phyloP scores from a whole-genome alignment of 768 basidiomycete species.

The Russula sp. region DNA sequence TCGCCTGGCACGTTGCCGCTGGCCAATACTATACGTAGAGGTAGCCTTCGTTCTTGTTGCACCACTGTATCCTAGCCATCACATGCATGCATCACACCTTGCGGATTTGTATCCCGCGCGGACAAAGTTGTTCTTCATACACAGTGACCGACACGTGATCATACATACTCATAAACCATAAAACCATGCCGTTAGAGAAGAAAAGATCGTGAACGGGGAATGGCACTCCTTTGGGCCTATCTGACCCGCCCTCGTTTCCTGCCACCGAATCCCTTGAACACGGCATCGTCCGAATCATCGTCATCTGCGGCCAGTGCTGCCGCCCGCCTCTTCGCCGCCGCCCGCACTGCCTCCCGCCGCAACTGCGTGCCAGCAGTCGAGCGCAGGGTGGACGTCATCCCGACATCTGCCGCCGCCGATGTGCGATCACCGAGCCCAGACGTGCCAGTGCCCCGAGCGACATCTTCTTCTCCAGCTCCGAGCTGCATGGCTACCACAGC shows the following conservation, averaged over 20 bases:
- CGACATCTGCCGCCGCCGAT: background rate
- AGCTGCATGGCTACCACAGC: background rate
- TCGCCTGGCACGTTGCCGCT: background rate
- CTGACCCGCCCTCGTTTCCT: constrained; percentile 23
- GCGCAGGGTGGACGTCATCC: constrained; percentile 25
- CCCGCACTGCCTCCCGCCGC: constrained; percentile 14
- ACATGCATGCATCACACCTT: background rate
- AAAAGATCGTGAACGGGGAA: too few species aligned
- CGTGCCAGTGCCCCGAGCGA: background rate
- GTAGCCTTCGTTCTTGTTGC: background rate
- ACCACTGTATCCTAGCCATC: constrained; percentile 14
- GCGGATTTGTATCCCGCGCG: too few species aligned
- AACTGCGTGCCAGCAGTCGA: constrained; percentile 24
- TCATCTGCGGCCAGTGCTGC: constrained; percentile 33
- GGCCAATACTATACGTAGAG: background rate
- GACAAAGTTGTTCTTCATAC: too few species aligned
- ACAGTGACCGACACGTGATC: too few species aligned
- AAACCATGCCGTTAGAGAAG: too few species aligned
- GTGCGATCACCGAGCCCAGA: background rate
- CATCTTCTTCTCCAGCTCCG: background rate
- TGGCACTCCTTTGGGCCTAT: background rate
- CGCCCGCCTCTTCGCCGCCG: constrained; percentile 13
- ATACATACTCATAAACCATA: too few species aligned
- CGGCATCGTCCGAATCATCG: constrained; percentile 61
- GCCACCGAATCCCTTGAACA: constrained; percentile 53